These are phyloP conservation scores for Penicillium glabrum DNA, from an alignment of 2,329 filamentous ascomycete genomes.

Conservation along the genomic window DNA sequence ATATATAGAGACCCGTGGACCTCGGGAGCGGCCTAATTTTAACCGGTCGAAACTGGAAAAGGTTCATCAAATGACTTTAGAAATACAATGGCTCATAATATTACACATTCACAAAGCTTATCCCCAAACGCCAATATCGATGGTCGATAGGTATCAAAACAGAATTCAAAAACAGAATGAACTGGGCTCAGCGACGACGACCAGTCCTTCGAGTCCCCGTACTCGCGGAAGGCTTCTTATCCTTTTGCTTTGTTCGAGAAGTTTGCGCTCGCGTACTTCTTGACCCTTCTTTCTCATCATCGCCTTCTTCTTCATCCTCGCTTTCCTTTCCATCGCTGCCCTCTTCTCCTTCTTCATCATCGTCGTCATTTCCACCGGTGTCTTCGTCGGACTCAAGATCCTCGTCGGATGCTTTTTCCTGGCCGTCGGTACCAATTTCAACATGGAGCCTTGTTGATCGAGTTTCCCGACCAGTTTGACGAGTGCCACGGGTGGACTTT, in stretches of 20 bases:
- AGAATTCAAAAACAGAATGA: conserved; percentile 1
- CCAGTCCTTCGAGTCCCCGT: conserved; percentile 38
- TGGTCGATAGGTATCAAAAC: conserved; percentile 29
- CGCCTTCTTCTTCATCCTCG: conserved; percentile 39
- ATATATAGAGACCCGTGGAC: background rate
- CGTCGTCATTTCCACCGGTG: conserved; percentile 38
- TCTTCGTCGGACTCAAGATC: conserved; percentile 41
- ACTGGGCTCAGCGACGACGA: conserved; percentile 31
- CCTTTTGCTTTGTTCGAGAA: conserved; percentile 36
- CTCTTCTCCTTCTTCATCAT: conserved; percentile 40
- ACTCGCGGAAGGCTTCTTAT: conserved; percentile 31
- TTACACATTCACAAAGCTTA: background rate
- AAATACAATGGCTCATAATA: conserved; percentile 1
- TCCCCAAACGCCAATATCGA: background rate
- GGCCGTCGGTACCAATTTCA: conserved; percentile 34
- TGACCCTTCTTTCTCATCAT: conserved; percentile 37
- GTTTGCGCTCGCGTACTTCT: conserved; percentile 39
- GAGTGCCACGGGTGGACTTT: conserved; percentile 35
- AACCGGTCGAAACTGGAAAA: background rate
- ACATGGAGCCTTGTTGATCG: conserved; percentile 41
- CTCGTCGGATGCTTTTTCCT: conserved; percentile 35
- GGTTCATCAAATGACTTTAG: background rate
- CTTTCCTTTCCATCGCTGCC: conserved; percentile 38
- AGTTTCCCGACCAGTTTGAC: conserved; percentile 35
- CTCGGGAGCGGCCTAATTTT: background rate